Evolutionary conservation across 495 filamentous ascomycete species (phyloP).

Genomic region (Penicillium canariense): DNA sequence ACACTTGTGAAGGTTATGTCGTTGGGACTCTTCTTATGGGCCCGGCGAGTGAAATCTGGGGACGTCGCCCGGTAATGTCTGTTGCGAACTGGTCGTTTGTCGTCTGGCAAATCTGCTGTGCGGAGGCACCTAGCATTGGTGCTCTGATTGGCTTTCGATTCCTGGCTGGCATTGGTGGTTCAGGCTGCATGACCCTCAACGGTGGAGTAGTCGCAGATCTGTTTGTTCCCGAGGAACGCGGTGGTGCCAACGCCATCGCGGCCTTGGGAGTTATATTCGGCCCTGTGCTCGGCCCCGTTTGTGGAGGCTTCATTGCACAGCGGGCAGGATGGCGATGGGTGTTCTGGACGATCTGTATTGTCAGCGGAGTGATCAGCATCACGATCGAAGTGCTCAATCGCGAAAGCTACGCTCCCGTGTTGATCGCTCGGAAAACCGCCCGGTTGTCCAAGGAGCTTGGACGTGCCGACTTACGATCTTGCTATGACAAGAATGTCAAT

Average conservation of each 20-base stretch:
- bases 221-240: conserved; percentile 47
- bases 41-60: background rate
- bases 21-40: background rate
- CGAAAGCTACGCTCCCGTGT: conserved; percentile 54
- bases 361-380: conserved; percentile 37
- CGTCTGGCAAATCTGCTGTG: conserved; percentile 50
- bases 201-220: conserved; percentile 56
- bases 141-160: conserved; percentile 53
- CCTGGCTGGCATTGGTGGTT: conserved; percentile 49
- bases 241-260: conserved; percentile 35
- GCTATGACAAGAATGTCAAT: conserved; percentile 12
- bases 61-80: background rate
- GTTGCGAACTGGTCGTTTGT: conserved; percentile 38
- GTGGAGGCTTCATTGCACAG: conserved; percentile 49
- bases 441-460: conserved; percentile 41
- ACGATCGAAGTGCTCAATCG: conserved; percentile 34
- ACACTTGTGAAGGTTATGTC: no score
- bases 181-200: conserved; percentile 50
- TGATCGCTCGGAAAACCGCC: conserved; percentile 51
- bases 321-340: conserved; percentile 55
- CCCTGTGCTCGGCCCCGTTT: conserved; percentile 50
- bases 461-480: conserved; percentile 24
- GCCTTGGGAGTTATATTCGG: conserved; percentile 39
- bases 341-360: conserved; percentile 54
- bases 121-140: conserved; percentile 42